These are phyloP conservation scores for Tagetes erecta DNA, from an alignment of 129 eudicot genomes.

Conservation along the genomic window DNA sequence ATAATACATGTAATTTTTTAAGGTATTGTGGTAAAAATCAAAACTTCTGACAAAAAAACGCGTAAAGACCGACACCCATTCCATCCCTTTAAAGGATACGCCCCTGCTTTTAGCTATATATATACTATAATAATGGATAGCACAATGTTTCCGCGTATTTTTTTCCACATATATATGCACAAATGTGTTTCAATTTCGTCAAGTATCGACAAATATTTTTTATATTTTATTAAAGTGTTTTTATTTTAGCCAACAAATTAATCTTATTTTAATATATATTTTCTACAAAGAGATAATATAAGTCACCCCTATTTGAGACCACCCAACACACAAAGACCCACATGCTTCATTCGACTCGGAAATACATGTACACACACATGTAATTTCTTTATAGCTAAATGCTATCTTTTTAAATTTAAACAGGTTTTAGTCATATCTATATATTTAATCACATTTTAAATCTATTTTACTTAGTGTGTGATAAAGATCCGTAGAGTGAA, in stretches of 20 bases:
- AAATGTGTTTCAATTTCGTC: background rate
- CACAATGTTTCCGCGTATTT: background rate
- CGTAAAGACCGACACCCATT: too few relatives aligned
- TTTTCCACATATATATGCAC: background rate
- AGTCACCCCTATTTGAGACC: background rate
- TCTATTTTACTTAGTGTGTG: too few relatives aligned
- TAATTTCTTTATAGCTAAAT: too few relatives aligned
- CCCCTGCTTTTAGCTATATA: too few relatives aligned
- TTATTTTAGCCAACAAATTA: background rate
- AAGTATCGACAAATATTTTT: background rate
- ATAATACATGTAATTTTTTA: too few relatives aligned
- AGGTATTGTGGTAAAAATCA: too few relatives aligned
- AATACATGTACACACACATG: background rate
- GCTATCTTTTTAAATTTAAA: too few relatives aligned
- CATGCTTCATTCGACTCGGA: conserved; percentile 18
- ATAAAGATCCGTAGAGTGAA: too few relatives aligned
- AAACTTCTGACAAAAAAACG: too few relatives aligned
- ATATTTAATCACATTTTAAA: too few relatives aligned
- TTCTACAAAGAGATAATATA: background rate
- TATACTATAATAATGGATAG: background rate
- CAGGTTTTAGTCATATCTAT: too few relatives aligned
- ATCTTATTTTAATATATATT: background rate
- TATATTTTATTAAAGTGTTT: background rate
- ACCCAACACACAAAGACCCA: conserved; percentile 24
- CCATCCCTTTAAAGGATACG: too few relatives aligned